Evolutionary conservation across 2,329 filamentous ascomycete genomes (phyloP), one percentile per base, ranked within the genome.

Genomic region (Penicillium freii): DNA sequence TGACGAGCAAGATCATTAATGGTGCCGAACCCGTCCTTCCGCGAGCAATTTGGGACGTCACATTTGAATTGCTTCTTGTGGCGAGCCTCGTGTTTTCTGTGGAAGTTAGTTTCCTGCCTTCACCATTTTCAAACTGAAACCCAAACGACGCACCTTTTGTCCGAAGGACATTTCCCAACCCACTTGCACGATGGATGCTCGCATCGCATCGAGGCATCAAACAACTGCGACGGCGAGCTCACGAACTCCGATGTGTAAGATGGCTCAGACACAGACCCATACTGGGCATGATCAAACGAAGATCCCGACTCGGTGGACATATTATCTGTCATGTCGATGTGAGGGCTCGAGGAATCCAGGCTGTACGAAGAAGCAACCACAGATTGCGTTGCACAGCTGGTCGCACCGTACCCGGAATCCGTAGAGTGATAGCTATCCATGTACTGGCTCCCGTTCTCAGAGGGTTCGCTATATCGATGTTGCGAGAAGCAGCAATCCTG

Each of bases 1-100:
- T 96, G 92, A 51, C 92, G 82, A n/a, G 88, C 83, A 13, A 93
- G 83, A 66, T 96, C 92, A 70, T 95, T 96, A 19, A 78, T 73
- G 0, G 91, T 95, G 19, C 87, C 87, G 66, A 96, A 96, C 0
- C 90, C 91, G 60, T 84, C 79, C 5, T 71, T 76, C 13, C 86
- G 80, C 27, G 68, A 63, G 71, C 91, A 95, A 5, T 76, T 76
- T 0, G 71, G 62, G 25, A 84, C 73, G 4, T 80, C 67, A 68
- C 92, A 96, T 57, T 75, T 81, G 69, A 82, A 85, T 0, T 86
- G 84, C 63, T 88, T 92, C 1, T 76, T 79, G 71, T 96, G 91
- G 48, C 87, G 86, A 21, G 87, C 80, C 45, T 80, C 74, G 66
- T 95, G 91, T 73, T 95, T 96, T 58, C 91, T 95, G 57, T 7